Evolutionary conservation across 1,284 basidiomycete species (phyloP).

Genomic region (Ceraceosorus bombacis): DNA sequence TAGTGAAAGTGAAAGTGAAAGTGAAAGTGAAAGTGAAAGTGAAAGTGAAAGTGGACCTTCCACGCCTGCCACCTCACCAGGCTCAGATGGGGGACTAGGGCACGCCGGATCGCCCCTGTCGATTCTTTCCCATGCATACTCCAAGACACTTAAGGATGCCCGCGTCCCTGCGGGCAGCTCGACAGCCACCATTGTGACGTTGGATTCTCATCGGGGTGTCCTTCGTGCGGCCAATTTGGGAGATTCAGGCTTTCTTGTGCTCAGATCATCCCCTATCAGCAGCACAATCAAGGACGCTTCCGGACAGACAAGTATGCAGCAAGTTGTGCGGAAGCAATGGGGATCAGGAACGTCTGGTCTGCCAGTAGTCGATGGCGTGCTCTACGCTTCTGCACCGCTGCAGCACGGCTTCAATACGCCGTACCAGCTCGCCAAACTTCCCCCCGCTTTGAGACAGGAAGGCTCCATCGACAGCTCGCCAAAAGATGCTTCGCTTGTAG

Average conservation of each 20-base stretch:
- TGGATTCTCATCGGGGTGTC: slow-evolving; percentile 67
- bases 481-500: slow-evolving; percentile 29
- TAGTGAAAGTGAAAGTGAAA: neutral
- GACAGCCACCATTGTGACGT: slow-evolving; percentile 69
- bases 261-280: slow-evolving; percentile 46
- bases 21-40: neutral
- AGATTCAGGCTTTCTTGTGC: slow-evolving; percentile 73
- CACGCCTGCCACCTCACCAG: slow-evolving; percentile 21
- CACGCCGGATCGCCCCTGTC: slow-evolving; percentile 53
- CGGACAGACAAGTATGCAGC: too few relatives aligned
- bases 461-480: slow-evolving; percentile 35
- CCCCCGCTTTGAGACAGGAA: slow-evolving; percentile 22
- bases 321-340: too few relatives aligned
- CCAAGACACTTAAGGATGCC: slow-evolving; percentile 63
- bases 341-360: too few relatives aligned
- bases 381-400: slow-evolving; percentile 35
- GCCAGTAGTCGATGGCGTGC: slow-evolving; percentile 12
- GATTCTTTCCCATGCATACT: slow-evolving; percentile 66
- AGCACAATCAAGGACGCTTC: slow-evolving; percentile 24
- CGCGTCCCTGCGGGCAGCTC: slow-evolving; percentile 72
- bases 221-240: slow-evolving; percentile 80
- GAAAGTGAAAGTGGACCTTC: neutral
- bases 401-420: slow-evolving; percentile 46
- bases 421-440: slow-evolving; percentile 45
- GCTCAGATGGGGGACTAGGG: slow-evolving; percentile 66